A percentile compares a stretch with the other conserved stretches of the same genome.
These are phyloP conservation scores for Solanum appendiculatum DNA, from an alignment of 257 asterid genomes.

Conservation along the genomic window DNA sequence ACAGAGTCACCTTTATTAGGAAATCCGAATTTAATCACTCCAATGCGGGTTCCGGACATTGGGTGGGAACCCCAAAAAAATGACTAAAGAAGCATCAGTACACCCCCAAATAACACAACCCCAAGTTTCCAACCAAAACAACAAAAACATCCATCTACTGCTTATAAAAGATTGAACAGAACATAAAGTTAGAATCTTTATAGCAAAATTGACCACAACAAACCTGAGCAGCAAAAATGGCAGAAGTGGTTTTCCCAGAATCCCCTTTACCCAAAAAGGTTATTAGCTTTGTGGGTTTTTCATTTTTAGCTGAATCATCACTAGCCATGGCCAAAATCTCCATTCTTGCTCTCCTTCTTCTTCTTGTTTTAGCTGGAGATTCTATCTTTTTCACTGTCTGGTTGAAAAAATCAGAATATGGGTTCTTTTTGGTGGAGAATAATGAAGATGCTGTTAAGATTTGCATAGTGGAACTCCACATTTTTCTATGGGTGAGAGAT, in stretches of 20 bases:
- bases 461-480: neutral
- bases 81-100: neutral
- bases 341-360: constrained; percentile 10
- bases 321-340: constrained; percentile 24
- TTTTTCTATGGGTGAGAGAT: neutral
- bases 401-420: constrained; percentile 15
- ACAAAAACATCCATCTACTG: neutral
- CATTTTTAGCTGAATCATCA: constrained; percentile 26
- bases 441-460: constrained; percentile 2
- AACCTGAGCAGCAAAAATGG: constrained; percentile 98
- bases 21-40: neutral
- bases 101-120: neutral
- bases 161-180: neutral
- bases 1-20: neutral
- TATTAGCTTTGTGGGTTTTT: constrained; percentile 53
- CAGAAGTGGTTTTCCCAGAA: constrained; percentile 85
- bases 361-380: constrained; percentile 4
- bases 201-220: neutral
- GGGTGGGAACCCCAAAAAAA: neutral
- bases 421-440: neutral
- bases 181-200: neutral
- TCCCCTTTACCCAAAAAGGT: constrained; percentile 96
- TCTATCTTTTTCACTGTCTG: neutral
- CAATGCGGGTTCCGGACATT: neutral
- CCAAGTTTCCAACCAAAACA: neutral